phyloP scores from a whole-genome alignment of 73 alveolate species.

The Paraurostyla sp. region DNA sequence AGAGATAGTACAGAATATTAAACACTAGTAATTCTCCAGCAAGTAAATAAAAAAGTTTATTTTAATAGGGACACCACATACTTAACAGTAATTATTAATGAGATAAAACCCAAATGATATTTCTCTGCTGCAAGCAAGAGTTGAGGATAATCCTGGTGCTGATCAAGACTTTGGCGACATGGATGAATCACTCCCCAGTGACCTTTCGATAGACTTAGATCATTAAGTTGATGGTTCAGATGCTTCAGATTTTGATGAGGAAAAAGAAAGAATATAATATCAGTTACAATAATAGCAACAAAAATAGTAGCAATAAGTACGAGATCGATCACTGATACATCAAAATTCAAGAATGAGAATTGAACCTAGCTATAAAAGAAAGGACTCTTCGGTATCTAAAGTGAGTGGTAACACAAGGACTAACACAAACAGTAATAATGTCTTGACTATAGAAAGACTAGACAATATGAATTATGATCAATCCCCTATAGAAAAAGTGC shows the following conservation, averaged over 20 bases:
- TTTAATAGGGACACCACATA: no score
- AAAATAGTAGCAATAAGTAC: background rate
- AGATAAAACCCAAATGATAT: background rate
- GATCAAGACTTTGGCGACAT: conserved; percentile 23
- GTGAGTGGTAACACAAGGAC: background rate
- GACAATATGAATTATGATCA: background rate
- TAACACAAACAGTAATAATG: no score
- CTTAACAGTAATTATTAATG: background rate
- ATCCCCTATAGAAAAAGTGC: conserved; percentile 36
- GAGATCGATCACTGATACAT: background rate
- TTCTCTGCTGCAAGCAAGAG: background rate
- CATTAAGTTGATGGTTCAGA: conserved; percentile 34
- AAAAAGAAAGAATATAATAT: conserved; percentile 4
- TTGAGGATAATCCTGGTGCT: conserved; percentile 29
- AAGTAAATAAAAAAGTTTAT: no score
- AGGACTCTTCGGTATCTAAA: conserved; percentile 15
- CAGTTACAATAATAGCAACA: background rate
- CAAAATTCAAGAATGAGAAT: background rate
- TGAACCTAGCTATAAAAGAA: no score
- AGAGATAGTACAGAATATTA: no score
- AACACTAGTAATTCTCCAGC: no score
- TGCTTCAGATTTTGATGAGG: conserved; percentile 44
- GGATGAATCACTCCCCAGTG: conserved; percentile 33
- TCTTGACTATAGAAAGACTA: background rate
- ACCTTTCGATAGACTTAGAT: conserved; percentile 8